phyloP scores from a whole-genome alignment of 306 rosid species.

The Pyrus communis region DNA sequence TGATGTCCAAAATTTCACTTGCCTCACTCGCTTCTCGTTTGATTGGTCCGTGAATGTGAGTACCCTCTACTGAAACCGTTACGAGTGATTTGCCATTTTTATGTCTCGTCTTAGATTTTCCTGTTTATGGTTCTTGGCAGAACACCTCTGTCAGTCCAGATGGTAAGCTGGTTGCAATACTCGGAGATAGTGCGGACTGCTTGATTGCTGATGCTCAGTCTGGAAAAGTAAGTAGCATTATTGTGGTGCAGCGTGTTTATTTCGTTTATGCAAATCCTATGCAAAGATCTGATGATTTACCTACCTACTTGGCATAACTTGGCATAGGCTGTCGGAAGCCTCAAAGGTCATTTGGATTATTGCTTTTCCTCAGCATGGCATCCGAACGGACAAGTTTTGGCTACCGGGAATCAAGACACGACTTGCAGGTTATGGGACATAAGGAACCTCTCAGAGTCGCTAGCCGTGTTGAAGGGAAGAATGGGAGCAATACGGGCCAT shows the following conservation, averaged over 20 bases:
- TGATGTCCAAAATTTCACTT: constrained; percentile 50
- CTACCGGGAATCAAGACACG: constrained; percentile 94
- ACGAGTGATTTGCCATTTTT: background rate
- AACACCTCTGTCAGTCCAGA: constrained; percentile 74
- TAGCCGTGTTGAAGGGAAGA: constrained; percentile 77
- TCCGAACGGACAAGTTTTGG: constrained; percentile 75
- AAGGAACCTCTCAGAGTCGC: constrained; percentile 66
- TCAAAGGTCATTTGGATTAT: constrained; percentile 87
- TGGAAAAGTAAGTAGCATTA: constrained; percentile 43
- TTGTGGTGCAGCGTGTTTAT: background rate
- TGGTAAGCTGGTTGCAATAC: constrained; percentile 71
- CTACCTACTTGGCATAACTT: background rate
- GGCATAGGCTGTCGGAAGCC: constrained; percentile 44
- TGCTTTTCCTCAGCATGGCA: constrained; percentile 96
- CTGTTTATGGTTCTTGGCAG: constrained; percentile 29
- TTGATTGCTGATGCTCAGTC: constrained; percentile 66
- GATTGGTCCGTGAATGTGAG: constrained; percentile 98
- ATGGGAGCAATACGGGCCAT: constrained; percentile 87
- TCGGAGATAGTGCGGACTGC: constrained; percentile 81
- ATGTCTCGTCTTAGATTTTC: background rate
- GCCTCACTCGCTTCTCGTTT: constrained; percentile 56
- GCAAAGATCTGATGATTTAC: background rate
- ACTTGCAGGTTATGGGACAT: constrained; percentile 96
- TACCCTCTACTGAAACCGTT: constrained; percentile 13
- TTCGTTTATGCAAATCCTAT: background rate